Conservation (phyloP, 129 eudicot genomes). For the Flaveria ramosissima region DNA sequence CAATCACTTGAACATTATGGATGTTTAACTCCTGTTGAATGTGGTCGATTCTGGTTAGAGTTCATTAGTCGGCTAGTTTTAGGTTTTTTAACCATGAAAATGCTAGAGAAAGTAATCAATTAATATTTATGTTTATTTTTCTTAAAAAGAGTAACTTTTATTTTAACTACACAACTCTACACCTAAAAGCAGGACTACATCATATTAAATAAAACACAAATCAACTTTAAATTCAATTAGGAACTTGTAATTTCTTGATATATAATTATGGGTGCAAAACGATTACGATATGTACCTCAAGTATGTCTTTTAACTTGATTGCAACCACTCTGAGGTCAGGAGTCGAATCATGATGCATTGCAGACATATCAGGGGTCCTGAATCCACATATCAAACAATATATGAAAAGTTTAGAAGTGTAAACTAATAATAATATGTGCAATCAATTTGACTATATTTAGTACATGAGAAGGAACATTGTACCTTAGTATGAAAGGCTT, state of each 20-base stretch:
- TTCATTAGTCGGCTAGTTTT: too few species aligned
- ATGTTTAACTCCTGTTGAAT: too few species aligned
- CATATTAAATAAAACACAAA: background rate
- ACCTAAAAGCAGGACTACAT: background rate
- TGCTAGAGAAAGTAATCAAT: too few species aligned
- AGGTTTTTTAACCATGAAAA: too few species aligned
- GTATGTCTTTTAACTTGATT: constrained; percentile 69
- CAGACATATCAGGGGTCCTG: constrained; percentile 93
- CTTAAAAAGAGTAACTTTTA: too few species aligned
- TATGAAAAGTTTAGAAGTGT: background rate
- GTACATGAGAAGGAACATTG: background rate
- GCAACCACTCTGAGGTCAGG: constrained; percentile 82
- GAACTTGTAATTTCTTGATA: too few species aligned
- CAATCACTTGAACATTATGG: too few species aligned
- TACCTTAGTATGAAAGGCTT: constrained; percentile 74
- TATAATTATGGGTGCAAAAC: background rate
- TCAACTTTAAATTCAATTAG: background rate
- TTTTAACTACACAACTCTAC: too few species aligned
- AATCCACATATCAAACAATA: constrained; percentile 25
- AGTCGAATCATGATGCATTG: constrained; percentile 90
- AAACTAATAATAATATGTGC: background rate
- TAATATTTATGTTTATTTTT: too few species aligned
- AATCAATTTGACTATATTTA: background rate
- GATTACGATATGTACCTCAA: constrained; percentile 51
- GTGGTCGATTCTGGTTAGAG: too few species aligned